These are phyloP conservation scores for Penicillium roqueforti DNA, from an alignment of 495 filamentous ascomycete species.

Conservation along the genomic window DNA sequence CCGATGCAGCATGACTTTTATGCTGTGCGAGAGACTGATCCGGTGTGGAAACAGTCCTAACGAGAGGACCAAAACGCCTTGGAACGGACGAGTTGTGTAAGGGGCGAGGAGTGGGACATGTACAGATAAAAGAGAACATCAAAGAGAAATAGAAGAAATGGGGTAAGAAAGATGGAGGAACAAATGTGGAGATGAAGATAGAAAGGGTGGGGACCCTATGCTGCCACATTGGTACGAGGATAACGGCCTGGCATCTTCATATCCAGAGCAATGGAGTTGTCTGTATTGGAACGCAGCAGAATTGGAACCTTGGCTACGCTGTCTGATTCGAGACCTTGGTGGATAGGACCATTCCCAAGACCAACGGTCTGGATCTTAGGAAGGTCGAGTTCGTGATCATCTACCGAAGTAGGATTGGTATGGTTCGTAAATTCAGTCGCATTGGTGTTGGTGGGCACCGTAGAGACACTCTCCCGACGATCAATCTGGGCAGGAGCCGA, in stretches of 20 bases:
- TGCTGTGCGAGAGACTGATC: constrained; percentile 1
- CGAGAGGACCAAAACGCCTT: constrained; percentile 13
- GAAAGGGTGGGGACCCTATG: constrained; percentile 10
- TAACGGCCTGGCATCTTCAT: constrained; percentile 40
- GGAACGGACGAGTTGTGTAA: background rate
- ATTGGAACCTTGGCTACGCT: constrained; percentile 4
- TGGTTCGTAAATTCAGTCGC: constrained; percentile 36
- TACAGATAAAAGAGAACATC: constrained; percentile 7
- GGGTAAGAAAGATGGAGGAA: background rate
- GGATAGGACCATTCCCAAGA: background rate
- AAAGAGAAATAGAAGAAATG: background rate
- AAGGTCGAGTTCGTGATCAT: constrained; percentile 17
- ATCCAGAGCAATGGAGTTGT: constrained; percentile 33
- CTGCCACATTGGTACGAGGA: constrained; percentile 33
- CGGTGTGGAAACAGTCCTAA: background rate
- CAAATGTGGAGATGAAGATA: background rate
- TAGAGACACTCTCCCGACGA: constrained; percentile 39
- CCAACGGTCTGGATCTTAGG: background rate
- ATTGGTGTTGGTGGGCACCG: constrained; percentile 37
- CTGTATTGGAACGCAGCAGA: constrained; percentile 20
- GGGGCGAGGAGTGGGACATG: constrained; percentile 4
- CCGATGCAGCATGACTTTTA: constrained; percentile 6
- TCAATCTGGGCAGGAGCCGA: constrained; percentile 24
- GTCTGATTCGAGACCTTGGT: background rate
- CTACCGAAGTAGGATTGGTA: constrained; percentile 36